These are phyloP conservation scores for Sugiyamaella mastotermitis DNA, from an alignment of 805 yeast species.

Conservation along the genomic window DNA sequence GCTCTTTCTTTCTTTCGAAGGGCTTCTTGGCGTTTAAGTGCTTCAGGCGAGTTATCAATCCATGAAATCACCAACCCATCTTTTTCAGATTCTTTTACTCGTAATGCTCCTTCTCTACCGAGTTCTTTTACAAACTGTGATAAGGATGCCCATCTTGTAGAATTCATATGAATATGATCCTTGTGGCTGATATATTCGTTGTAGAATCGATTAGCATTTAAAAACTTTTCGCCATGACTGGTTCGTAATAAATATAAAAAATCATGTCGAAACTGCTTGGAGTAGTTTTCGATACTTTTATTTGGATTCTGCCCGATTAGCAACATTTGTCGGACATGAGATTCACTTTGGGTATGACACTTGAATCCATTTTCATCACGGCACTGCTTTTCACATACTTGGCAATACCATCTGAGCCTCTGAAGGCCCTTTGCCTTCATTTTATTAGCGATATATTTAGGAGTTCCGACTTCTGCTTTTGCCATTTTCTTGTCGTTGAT, in stretches of 20 bases:
- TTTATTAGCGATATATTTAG: constrained; percentile 68
- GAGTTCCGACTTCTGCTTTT: constrained; percentile 56
- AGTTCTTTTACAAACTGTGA: constrained; percentile 61
- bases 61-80: constrained; percentile 43
- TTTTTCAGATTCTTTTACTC: constrained; percentile 38
- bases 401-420: constrained; percentile 83
- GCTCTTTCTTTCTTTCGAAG: constrained; percentile 32
- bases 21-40: constrained; percentile 36
- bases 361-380: constrained; percentile 94
- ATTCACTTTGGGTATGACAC: constrained; percentile 78
- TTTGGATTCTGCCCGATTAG: constrained; percentile 39
- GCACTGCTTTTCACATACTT: constrained; percentile 84
- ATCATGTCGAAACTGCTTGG: constrained; percentile 52
- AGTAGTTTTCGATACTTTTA: constrained; percentile 48
- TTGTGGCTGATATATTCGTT: constrained; percentile 81
- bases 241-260: constrained; percentile 57
- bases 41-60: constrained; percentile 50
- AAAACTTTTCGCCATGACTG: constrained; percentile 74
- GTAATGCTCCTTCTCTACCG: constrained; percentile 49
- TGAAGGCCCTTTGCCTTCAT: constrained; percentile 82
- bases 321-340: constrained; percentile 58
- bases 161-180: constrained; percentile 84
- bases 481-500: constrained; percentile 35
- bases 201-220: constrained; percentile 80
- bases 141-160: constrained; percentile 73